Evolutionary conservation across 2,329 filamentous ascomycete genomes (phyloP).

Genomic region (Trichoderma sp.): DNA sequence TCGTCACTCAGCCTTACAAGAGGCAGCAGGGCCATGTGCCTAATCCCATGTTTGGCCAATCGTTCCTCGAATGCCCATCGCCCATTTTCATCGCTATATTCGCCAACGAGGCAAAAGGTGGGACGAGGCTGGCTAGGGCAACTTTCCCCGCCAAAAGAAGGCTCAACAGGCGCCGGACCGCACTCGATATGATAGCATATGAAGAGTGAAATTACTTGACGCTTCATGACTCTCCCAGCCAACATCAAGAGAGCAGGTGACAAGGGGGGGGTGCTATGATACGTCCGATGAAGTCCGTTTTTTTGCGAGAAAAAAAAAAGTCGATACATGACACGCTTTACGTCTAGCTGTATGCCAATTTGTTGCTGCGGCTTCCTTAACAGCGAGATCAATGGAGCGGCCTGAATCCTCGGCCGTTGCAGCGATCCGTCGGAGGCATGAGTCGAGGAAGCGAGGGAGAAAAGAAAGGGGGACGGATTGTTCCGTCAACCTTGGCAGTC

Average conservation of each 20-base stretch:
- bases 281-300: neutral
- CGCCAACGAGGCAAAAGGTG: neutral
- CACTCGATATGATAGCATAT: neutral
- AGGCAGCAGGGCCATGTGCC: neutral
- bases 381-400: conserved; percentile 9
- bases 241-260: neutral
- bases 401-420: conserved; percentile 13
- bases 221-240: neutral
- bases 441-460: conserved; percentile 7
- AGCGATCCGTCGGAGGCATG: conserved; percentile 4
- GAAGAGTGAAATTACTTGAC: conserved; percentile 13
- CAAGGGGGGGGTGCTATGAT: neutral
- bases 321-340: neutral
- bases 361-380: neutral
- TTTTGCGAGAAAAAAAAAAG: neutral
- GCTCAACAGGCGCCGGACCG: conserved; percentile 4
- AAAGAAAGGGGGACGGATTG: conserved; percentile 13
- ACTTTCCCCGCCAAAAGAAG: conserved; percentile 18
- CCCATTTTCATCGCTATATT: conserved; percentile 11
- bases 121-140: neutral
- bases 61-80: neutral
- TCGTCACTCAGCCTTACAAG: conserved; percentile 16
- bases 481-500: conserved; percentile 2
- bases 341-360: neutral
- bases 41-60: conserved; percentile 4